These are phyloP conservation scores for Papiliotrema terrestris DNA, from an alignment of 1,284 basidiomycete species.

Conservation along the genomic window DNA sequence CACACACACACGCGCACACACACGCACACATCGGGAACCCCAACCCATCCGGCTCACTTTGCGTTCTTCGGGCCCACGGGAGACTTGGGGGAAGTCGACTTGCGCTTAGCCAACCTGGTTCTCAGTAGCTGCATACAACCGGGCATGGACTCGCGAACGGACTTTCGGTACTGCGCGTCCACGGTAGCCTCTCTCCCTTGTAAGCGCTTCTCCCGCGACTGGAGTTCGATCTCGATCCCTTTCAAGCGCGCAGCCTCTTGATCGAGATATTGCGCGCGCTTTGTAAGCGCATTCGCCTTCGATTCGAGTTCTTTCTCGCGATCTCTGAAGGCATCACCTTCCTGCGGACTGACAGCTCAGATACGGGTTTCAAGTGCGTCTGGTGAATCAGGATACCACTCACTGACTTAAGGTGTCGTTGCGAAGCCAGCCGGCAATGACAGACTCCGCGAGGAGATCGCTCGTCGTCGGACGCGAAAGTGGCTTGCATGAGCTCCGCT, in stretches of 20 bases:
- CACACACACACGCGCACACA: no score
- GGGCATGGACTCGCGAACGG: not conserved
- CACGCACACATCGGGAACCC: no score
- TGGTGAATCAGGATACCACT: not conserved
- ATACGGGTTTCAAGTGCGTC: not conserved
- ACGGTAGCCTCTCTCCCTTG: not conserved
- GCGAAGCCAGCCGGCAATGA: not conserved
- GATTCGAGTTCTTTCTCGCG: not conserved
- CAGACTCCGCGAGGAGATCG: not conserved
- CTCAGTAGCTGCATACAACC: not conserved
- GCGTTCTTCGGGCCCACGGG: not conserved
- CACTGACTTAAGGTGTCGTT: not conserved
- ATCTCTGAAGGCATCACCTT: not conserved
- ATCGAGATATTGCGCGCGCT: not conserved
- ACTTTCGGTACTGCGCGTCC: not conserved
- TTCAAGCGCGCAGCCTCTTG: not conserved
- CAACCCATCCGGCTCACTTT: not conserved
- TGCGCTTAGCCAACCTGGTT: not conserved
- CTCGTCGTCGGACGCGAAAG: not conserved
- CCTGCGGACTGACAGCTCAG: not conserved
- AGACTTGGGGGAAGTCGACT: not conserved
- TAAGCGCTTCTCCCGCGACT: not conserved
- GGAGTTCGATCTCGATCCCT: not conserved
- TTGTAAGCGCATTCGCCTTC: not conserved
- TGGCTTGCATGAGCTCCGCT: not conserved